A percentile compares a stretch with the other conserved stretches of the same genome.
phyloP scores from a whole-genome alignment of 257 asterid species.

The Solanum corneliomulleri region DNA sequence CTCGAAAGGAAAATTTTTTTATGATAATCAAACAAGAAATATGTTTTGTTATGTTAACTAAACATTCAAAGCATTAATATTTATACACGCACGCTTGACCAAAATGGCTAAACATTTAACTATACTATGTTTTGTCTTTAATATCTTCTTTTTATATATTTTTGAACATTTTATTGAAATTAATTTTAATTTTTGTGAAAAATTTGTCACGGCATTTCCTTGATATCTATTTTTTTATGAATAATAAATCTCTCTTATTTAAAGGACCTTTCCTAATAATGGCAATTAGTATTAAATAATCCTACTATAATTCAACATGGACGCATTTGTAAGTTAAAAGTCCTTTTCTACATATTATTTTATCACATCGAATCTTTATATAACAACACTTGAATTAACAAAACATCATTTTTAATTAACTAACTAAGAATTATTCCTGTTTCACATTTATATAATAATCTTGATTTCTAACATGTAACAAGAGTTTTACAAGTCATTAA shows the following conservation, averaged over 20 bases:
- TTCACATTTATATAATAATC: not conserved
- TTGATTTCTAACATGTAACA: not conserved
- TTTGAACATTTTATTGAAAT: not conserved
- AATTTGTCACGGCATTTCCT: not conserved
- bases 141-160: not conserved
- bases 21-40: too few species aligned
- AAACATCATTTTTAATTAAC: not conserved
- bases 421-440: not conserved
- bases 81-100: too few species aligned
- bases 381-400: not conserved
- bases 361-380: not conserved
- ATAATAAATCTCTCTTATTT: not conserved
- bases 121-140: not conserved
- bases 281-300: not conserved
- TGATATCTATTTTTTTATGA: not conserved
- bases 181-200: too few species aligned
- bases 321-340: not conserved
- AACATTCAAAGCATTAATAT: fast-evolving
- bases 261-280: not conserved
- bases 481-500: not conserved
- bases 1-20: too few species aligned
- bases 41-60: too few species aligned
- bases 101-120: too few species aligned
- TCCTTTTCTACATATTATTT: not conserved
- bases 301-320: not conserved